Conservation (phyloP, 371 early-diverging fungal genomes). For the Rhizopus stolonifer region DNA sequence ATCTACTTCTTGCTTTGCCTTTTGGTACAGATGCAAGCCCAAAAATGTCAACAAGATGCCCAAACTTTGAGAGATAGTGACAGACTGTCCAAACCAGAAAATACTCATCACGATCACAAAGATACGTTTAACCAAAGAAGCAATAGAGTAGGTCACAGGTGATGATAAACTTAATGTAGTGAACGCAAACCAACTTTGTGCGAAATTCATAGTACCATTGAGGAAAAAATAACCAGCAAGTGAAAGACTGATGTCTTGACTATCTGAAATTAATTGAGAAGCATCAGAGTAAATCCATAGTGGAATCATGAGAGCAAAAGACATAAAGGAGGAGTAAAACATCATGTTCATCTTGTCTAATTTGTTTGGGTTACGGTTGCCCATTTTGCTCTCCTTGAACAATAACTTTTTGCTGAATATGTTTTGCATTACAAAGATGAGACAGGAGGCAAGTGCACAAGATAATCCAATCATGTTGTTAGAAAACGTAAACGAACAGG, state of each 20-base stretch:
- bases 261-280: slow-evolving; percentile 23
- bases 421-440: slow-evolving; percentile 83
- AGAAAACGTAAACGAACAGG: slow-evolving; percentile 46
- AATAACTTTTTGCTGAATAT: slow-evolving; percentile 78
- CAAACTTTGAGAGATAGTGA: slow-evolving; percentile 61
- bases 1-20: slow-evolving; percentile 64
- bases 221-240: slow-evolving; percentile 60
- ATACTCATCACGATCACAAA: slow-evolving; percentile 86
- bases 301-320: slow-evolving; percentile 76
- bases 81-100: slow-evolving; percentile 79
- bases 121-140: slow-evolving; percentile 85
- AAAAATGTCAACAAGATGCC: slow-evolving; percentile 81
- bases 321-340: slow-evolving; percentile 72
- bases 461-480: slow-evolving; percentile 67
- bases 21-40: slow-evolving; percentile 86
- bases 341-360: slow-evolving; percentile 84
- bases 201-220: slow-evolving; percentile 80
- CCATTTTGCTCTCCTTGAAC: slow-evolving; percentile 52
- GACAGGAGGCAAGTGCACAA: slow-evolving; percentile 71
- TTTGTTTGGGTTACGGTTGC: slow-evolving; percentile 53
- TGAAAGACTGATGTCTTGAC: slow-evolving; percentile 10
- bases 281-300: slow-evolving; percentile 83
- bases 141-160: slow-evolving; percentile 88
- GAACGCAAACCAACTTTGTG: slow-evolving; percentile 81
- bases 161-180: slow-evolving; percentile 74